Conservation (phyloP, 441 rosid species). For the Syzygium malaccense region DNA sequence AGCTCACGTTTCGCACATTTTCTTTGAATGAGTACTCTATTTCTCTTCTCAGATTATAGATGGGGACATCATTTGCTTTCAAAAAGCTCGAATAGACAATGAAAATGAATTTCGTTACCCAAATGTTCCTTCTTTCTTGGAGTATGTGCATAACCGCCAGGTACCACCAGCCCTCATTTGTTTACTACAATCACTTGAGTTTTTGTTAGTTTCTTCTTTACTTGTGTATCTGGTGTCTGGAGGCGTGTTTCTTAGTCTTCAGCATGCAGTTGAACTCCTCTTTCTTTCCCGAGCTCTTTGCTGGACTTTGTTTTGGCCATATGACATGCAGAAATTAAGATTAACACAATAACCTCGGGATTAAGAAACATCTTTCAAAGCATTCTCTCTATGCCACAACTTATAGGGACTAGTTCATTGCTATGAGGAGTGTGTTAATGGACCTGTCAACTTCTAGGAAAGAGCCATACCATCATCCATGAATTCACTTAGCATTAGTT, state of each 20-base stretch:
- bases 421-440: neutral
- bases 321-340: neutral
- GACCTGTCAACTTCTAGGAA: neutral
- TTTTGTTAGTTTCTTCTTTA: neutral
- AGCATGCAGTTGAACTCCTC: neutral
- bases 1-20: neutral
- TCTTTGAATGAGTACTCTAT: neutral
- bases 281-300: neutral
- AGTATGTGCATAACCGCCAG: constrained; percentile 88
- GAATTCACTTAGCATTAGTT: neutral
- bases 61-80: constrained; percentile 97
- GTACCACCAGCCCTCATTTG: constrained; percentile 21
- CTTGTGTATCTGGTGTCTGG: neutral
- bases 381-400: neutral
- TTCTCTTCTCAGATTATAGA: constrained; percentile 61
- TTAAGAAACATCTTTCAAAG: neutral
- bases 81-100: constrained; percentile 45
- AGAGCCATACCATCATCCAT: neutral
- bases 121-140: constrained; percentile 83
- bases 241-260: neutral
- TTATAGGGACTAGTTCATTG: neutral
- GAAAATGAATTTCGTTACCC: constrained; percentile 57
- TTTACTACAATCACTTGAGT: neutral
- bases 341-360: neutral
- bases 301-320: neutral